Conservation (phyloP, 1,139 yeast genomes). For the Protomyces lactucae-debilis region DNA sequence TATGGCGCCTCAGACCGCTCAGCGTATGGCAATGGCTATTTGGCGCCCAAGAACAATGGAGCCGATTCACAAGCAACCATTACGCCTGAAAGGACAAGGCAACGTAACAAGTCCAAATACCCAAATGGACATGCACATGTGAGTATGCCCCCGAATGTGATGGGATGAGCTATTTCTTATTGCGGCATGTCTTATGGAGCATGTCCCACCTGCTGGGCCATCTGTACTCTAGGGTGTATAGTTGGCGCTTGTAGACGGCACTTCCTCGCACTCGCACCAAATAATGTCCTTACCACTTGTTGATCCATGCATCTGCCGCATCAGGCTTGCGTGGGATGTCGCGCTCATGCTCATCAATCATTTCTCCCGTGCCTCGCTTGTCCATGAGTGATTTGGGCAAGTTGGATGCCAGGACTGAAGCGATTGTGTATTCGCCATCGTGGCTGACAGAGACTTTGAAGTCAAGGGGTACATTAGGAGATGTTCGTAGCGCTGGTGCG, state of each 20-base stretch:
- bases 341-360: slow-evolving; percentile 19
- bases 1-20: slow-evolving; percentile 11
- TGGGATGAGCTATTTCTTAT: not conserved
- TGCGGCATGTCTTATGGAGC: too few species aligned
- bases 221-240: too few species aligned
- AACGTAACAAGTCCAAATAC: not conserved
- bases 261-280: too few species aligned
- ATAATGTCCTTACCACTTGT: slow-evolving; percentile 2
- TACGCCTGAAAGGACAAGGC: slow-evolving; percentile 14
- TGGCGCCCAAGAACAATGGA: not conserved
- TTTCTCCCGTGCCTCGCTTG: slow-evolving; percentile 24
- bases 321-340: slow-evolving; percentile 16
- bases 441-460: slow-evolving; percentile 17
- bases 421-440: slow-evolving; percentile 24
- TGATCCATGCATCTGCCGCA: slow-evolving; percentile 15
- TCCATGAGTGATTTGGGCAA: not conserved
- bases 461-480: slow-evolving; percentile 3
- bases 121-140: not conserved
- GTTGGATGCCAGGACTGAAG: slow-evolving; percentile 9
- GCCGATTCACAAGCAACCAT: slow-evolving; percentile 17
- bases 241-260: too few species aligned
- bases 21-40: not conserved
- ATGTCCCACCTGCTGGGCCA: too few species aligned
- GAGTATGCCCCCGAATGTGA: not conserved
- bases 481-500: slow-evolving; percentile 2